Percentiles rank a stretch among this genome's conserved stretches.
Conservation (phyloP, 2,329 filamentous ascomycete species). For the Verticillium longisporum region DNA sequence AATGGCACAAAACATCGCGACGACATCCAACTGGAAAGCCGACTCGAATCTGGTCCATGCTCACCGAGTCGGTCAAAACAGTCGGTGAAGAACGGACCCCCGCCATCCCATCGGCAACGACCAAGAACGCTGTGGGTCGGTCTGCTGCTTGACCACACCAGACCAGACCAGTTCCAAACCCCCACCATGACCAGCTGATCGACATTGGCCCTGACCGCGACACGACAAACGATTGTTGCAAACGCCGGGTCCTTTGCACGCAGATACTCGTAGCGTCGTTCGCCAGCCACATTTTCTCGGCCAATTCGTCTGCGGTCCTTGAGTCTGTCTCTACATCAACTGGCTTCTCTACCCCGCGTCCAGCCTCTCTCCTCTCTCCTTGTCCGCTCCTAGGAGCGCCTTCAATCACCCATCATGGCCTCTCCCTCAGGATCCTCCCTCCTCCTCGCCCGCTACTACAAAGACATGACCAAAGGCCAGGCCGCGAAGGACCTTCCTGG, state of each 20-base stretch:
- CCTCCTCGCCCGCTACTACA: conserved; percentile 78
- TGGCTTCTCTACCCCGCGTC: background rate
- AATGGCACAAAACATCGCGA: too few relatives aligned
- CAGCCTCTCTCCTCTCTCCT: background rate
- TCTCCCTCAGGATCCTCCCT: conserved; percentile 43
- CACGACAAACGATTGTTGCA: background rate
- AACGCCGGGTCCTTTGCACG: background rate
- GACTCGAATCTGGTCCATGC: background rate
- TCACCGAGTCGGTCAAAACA: background rate
- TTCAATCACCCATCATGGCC: background rate
- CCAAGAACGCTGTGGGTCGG: conserved; percentile 1
- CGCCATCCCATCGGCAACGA: background rate
- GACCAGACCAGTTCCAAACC: background rate
- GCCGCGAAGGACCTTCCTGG: conserved; percentile 82
- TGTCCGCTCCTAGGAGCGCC: background rate
- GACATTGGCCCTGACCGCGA: background rate
- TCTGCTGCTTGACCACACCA: background rate
- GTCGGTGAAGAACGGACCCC: background rate
- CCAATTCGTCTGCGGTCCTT: background rate
- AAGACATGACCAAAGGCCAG: conserved; percentile 57
- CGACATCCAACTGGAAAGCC: background rate
- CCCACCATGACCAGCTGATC: background rate
- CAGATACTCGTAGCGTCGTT: too few relatives aligned
- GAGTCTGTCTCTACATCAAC: background rate
- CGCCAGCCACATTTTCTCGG: background rate